Conservation (phyloP, 768 basidiomycete species). For the Hydnomerulius pinastri region DNA sequence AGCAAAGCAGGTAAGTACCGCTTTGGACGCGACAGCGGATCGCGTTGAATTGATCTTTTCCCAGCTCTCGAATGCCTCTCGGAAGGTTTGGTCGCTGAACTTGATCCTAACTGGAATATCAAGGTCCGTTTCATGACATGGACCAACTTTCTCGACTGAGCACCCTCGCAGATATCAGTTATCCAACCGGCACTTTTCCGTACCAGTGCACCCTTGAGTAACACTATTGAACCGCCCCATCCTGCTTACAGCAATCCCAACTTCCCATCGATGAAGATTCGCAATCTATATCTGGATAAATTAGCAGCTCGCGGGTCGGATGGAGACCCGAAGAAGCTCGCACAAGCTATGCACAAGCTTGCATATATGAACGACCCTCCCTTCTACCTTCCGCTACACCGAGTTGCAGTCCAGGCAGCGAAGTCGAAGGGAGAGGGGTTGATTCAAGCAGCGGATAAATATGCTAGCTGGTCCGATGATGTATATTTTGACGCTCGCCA, state of each 20-base stretch:
- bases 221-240: constrained; percentile 12
- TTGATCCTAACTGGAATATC: constrained; percentile 51
- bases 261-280: constrained; percentile 17
- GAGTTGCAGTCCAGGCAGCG: constrained; percentile 21
- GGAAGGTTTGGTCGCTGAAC: constrained; percentile 39
- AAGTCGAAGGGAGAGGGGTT: constrained; percentile 23
- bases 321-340: constrained; percentile 27
- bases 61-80: constrained; percentile 42
- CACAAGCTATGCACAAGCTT: constrained; percentile 17
- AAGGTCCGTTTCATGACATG: constrained; percentile 32
- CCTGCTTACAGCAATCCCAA: constrained; percentile 19
- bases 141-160: background rate
- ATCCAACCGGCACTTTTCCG: constrained; percentile 28
- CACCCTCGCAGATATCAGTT: constrained; percentile 19
- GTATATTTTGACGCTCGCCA: constrained; percentile 15
- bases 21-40: background rate
- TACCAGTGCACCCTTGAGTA: constrained; percentile 10
- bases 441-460: constrained; percentile 23
- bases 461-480: constrained; percentile 30
- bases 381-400: constrained; percentile 27
- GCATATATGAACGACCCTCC: constrained; percentile 25
- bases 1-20: constrained; percentile 28
- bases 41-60: background rate
- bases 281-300: constrained; percentile 12
- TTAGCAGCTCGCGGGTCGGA: constrained; percentile 3